phyloP scores from a whole-genome alignment of 1,139 yeast species.

The Lodderomyces parapsilosis region DNA sequence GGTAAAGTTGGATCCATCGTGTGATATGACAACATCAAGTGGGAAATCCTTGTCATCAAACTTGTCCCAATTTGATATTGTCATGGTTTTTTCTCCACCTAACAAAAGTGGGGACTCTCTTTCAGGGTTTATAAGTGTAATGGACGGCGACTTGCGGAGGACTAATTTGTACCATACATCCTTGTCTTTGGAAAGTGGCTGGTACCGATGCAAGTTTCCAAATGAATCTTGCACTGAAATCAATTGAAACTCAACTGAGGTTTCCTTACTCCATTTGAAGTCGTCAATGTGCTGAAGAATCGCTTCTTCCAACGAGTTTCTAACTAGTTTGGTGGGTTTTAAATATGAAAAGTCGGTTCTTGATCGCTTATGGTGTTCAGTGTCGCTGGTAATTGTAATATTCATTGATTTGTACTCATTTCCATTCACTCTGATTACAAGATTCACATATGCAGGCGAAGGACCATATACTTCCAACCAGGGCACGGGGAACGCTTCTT shows the following conservation, averaged over 20 bases:
- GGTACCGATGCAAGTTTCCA: constrained; percentile 66
- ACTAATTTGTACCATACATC: constrained; percentile 54
- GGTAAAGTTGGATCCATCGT: constrained; percentile 27
- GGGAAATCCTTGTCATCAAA: constrained; percentile 44
- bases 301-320: constrained; percentile 39
- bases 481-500: constrained; percentile 53
- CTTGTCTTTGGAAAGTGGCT: constrained; percentile 41
- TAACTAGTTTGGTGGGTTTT: constrained; percentile 23
- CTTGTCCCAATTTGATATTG: constrained; percentile 21
- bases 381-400: constrained; percentile 16
- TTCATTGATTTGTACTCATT: constrained; percentile 27
- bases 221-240: constrained; percentile 70
- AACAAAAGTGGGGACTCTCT: constrained; percentile 39
- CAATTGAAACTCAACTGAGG: constrained; percentile 64
- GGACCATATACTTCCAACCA: constrained; percentile 64
- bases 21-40: constrained; percentile 36
- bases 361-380: constrained; percentile 14
- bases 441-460: constrained; percentile 67
- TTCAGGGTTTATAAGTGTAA: constrained; percentile 36
- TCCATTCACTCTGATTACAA: constrained; percentile 57
- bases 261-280: constrained; percentile 38
- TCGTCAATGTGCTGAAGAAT: constrained; percentile 25
- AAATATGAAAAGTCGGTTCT: constrained; percentile 23
- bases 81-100: constrained; percentile 37
- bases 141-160: constrained; percentile 61